Evolutionary conservation across 1,139 yeast species (phyloP).

Genomic region (Protomyces arabidopsidicola): DNA sequence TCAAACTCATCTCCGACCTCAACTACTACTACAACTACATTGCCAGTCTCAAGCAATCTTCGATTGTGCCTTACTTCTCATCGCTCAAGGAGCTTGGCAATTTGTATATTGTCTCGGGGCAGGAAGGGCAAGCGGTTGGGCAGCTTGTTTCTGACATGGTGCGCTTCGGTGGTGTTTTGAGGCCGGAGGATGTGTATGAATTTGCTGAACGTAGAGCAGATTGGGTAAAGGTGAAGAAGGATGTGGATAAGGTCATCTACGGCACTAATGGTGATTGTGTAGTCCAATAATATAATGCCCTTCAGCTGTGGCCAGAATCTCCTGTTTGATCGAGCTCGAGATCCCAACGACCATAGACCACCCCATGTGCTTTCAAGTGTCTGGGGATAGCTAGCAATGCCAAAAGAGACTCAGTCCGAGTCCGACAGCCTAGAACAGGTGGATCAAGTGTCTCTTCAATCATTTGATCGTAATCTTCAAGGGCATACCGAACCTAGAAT

Average conservation of each 20-base stretch:
- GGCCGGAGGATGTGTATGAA: slow-evolving; percentile 89
- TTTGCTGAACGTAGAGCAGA: slow-evolving; percentile 84
- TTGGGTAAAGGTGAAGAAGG: slow-evolving; percentile 69
- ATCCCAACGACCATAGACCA: neutral
- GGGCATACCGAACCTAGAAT: neutral
- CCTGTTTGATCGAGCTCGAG: too few species aligned
- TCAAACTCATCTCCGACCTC: slow-evolving; percentile 54
- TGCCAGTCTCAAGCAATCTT: slow-evolving; percentile 57
- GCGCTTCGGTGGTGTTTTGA: slow-evolving; percentile 81
- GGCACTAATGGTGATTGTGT: slow-evolving; percentile 44
- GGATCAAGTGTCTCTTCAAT: too few species aligned
- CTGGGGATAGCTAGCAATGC: too few species aligned
- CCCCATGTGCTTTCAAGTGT: neutral
- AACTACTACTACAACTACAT: slow-evolving; percentile 74
- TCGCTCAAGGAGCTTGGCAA: slow-evolving; percentile 82
- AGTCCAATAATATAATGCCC: neutral
- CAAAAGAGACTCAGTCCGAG: too few species aligned
- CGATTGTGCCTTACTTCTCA: slow-evolving; percentile 68
- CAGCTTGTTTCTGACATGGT: slow-evolving; percentile 75
- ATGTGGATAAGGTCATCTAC: slow-evolving; percentile 92
- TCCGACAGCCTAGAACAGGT: too few species aligned
- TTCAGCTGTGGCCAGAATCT: too few species aligned
- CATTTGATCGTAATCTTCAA: neutral
- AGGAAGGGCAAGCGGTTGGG: slow-evolving; percentile 78
- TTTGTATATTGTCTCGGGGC: slow-evolving; percentile 67